A percentile compares a stretch with the other conserved stretches of the same genome.
These are phyloP conservation scores for Coprinellus aureogranulatus DNA, from an alignment of 768 basidiomycete genomes.

Conservation along the genomic window DNA sequence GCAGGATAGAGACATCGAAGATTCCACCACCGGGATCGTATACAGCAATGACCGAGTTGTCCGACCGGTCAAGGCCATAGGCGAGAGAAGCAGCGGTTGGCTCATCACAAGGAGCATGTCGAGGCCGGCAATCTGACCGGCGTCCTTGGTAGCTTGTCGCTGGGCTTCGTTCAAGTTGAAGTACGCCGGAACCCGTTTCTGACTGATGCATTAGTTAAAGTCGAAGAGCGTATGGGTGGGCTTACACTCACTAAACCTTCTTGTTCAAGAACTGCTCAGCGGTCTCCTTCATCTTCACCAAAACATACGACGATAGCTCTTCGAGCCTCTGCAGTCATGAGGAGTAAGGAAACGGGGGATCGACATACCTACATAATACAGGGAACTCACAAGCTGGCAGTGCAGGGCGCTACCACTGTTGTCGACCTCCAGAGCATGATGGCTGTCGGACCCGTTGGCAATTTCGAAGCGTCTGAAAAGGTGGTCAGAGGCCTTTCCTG, in stretches of 20 bases:
- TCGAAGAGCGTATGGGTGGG: neutral
- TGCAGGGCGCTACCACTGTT: slow-evolving; percentile 79
- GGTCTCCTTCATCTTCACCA: slow-evolving; percentile 93
- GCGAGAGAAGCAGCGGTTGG: slow-evolving; percentile 98
- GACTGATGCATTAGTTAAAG: slow-evolving; percentile 7
- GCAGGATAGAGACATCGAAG: slow-evolving; percentile 99
- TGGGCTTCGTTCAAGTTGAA: slow-evolving; percentile 99
- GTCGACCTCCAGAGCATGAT: slow-evolving; percentile 82
- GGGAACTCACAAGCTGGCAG: slow-evolving; percentile 62
- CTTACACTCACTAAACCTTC: slow-evolving; percentile 78
- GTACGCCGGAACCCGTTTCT: slow-evolving; percentile 94
- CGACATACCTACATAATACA: neutral
- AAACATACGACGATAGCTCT: slow-evolving; percentile 84
- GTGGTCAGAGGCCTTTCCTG: neutral
- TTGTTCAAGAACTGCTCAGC: slow-evolving; percentile 92
- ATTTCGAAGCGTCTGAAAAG: slow-evolving; percentile 74
- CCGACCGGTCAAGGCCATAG: slow-evolving; percentile 89
- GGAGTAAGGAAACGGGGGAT: slow-evolving; percentile 8
- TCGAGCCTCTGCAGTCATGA: slow-evolving; percentile 65
- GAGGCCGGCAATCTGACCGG: slow-evolving; percentile 95
- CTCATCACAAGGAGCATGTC: slow-evolving; percentile 98
- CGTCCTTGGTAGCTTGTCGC: slow-evolving; percentile 97
- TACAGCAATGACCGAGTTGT: slow-evolving; percentile 88
- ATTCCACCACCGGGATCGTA: slow-evolving; percentile 99
- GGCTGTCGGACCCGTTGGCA: slow-evolving; percentile 65